Percentiles rank a stretch among this genome's conserved stretches.
Evolutionary conservation across 2,329 filamentous ascomycete species (phyloP).

Genomic region (Fusarium sp.): DNA sequence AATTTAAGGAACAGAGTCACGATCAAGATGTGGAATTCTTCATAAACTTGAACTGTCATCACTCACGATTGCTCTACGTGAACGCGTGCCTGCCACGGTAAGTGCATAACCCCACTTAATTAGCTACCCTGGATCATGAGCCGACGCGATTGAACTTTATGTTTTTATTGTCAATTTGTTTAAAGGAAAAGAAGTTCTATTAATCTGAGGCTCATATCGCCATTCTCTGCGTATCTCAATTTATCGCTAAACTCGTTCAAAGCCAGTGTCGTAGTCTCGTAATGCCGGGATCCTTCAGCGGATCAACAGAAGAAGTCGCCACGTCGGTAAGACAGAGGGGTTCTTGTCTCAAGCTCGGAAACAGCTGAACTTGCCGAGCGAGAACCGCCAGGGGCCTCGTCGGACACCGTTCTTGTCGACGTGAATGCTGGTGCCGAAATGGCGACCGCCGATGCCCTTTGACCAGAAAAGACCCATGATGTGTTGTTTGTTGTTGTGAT

Average conservation of each 20-base stretch:
- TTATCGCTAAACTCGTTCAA: slow-evolving; percentile 18
- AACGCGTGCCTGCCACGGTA: slow-evolving; percentile 24
- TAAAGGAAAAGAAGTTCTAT: slow-evolving; percentile 5
- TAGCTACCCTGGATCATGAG: slow-evolving; percentile 19
- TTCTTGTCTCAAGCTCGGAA: slow-evolving; percentile 52
- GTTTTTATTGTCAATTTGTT: not conserved
- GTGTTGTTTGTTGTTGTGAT: slow-evolving; percentile 7
- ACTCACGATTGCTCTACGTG: slow-evolving; percentile 8
- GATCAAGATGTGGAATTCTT: not conserved
- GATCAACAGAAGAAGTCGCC: not conserved
- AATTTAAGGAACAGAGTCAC: not conserved
- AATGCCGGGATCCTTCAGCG: not conserved
- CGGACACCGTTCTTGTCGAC: slow-evolving; percentile 60
- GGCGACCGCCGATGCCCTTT: slow-evolving; percentile 60
- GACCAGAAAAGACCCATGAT: slow-evolving; percentile 62
- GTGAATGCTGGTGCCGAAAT: slow-evolving; percentile 63
- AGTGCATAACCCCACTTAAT: slow-evolving; percentile 5
- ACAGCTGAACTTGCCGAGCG: slow-evolving; percentile 63
- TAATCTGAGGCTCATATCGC: slow-evolving; percentile 1
- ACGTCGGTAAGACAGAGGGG: not conserved
- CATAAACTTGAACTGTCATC: slow-evolving; percentile 7
- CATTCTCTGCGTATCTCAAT: not conserved
- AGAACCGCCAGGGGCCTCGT: slow-evolving; percentile 64
- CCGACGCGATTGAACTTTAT: not conserved
- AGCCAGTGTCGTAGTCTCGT: slow-evolving; percentile 23